A percentile compares a stretch with the other conserved stretches of the same genome.
Evolutionary conservation across 2,329 filamentous ascomycete genomes (phyloP).

Genomic region (Leptographium procerum): DNA sequence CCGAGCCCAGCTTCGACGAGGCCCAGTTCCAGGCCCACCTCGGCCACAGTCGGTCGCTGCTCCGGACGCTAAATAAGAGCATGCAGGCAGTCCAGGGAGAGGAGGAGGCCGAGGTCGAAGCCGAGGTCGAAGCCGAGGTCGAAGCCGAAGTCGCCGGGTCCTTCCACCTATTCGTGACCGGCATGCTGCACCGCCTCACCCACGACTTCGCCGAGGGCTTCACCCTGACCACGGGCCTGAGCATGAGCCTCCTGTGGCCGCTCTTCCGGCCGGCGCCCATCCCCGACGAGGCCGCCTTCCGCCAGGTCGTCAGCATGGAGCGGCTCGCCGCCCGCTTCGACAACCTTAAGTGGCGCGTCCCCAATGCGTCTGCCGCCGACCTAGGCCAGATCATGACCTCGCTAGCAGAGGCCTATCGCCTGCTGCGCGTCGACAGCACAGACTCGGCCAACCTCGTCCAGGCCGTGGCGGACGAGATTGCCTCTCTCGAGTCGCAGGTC

Average conservation of each 20-base stretch:
- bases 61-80: slow-evolving; percentile 18
- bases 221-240: slow-evolving; percentile 61
- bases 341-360: slow-evolving; percentile 44
- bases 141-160: background rate
- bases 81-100: background rate
- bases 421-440: slow-evolving; percentile 35
- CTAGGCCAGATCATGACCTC: slow-evolving; percentile 42
- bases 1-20: slow-evolving; percentile 41
- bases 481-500: slow-evolving; percentile 35
- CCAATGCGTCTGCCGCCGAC: slow-evolving; percentile 35
- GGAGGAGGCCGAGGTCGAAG: too few relatives aligned
- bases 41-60: slow-evolving; percentile 33
- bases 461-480: slow-evolving; percentile 39
- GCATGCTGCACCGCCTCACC: slow-evolving; percentile 31
- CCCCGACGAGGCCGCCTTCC: slow-evolving; percentile 30
- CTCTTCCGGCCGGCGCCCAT: slow-evolving; percentile 53
- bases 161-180: slow-evolving; percentile 24
- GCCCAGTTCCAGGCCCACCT: slow-evolving; percentile 54
- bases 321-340: slow-evolving; percentile 49
- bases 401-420: slow-evolving; percentile 42
- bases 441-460: slow-evolving; percentile 36
- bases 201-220: slow-evolving; percentile 58
- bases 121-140: background rate
- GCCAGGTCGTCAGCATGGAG: slow-evolving; percentile 39
- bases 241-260: slow-evolving; percentile 73